These are phyloP conservation scores for Fomitopsis betulina DNA, from an alignment of 1,284 basidiomycete genomes.

Conservation along the genomic window DNA sequence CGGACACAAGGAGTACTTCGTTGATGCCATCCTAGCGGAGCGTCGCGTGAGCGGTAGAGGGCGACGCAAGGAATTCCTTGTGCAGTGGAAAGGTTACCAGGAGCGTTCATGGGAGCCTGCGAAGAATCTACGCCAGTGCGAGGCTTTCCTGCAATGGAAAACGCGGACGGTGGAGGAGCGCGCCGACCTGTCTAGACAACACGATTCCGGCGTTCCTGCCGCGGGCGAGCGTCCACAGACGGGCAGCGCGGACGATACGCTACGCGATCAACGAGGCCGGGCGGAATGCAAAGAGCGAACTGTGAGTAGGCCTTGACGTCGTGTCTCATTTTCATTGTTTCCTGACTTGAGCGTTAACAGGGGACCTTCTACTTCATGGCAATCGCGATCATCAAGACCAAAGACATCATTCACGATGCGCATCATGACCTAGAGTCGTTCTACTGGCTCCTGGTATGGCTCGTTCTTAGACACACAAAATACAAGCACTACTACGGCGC, in stretches of 20 bases:
- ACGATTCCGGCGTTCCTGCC: neutral
- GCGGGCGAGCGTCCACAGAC: neutral
- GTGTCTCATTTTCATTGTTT: neutral
- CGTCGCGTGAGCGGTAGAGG: neutral
- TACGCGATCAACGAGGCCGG: too few relatives aligned
- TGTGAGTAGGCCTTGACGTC: too few relatives aligned
- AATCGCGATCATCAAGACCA: too few relatives aligned
- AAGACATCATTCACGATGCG: neutral
- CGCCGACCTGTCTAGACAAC: neutral
- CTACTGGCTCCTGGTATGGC: constrained; percentile 14
- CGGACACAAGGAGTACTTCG: too few relatives aligned
- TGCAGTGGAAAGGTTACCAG: neutral
- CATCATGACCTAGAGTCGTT: too few relatives aligned
- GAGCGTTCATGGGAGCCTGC: too few relatives aligned
- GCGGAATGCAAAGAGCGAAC: too few relatives aligned
- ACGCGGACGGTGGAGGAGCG: too few relatives aligned
- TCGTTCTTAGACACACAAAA: constrained; percentile 9
- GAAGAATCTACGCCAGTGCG: too few relatives aligned
- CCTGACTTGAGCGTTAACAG: neutral
- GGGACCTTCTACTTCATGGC: constrained; percentile 13
- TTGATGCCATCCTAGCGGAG: too few relatives aligned
- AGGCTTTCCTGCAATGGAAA: too few relatives aligned
- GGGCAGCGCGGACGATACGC: too few relatives aligned
- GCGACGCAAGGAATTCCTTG: neutral
- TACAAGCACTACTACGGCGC: neutral